A percentile compares a stretch with the other conserved stretches of the same genome.
These are phyloP conservation scores for Hymenoscyphus fraxineus DNA, from an alignment of 2,329 filamentous ascomycete species.

Conservation along the genomic window DNA sequence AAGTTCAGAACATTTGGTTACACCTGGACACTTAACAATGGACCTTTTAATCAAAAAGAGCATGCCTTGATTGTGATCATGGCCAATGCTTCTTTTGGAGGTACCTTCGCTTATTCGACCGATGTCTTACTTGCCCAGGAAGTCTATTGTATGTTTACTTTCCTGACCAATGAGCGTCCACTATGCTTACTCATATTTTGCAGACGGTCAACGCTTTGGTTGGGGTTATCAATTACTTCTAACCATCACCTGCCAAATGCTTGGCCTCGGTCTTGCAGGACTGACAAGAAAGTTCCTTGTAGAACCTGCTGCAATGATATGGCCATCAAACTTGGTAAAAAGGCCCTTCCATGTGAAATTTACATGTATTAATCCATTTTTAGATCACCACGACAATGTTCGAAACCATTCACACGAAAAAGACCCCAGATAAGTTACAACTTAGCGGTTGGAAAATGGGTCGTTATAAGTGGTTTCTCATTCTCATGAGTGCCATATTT, in stretches of 20 bases:
- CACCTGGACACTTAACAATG: slow-evolving; percentile 56
- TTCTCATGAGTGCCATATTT: slow-evolving; percentile 41
- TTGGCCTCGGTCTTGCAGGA: slow-evolving; percentile 62
- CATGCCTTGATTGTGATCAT: slow-evolving; percentile 66
- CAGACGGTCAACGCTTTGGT: slow-evolving; percentile 61
- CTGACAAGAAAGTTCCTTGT: slow-evolving; percentile 56
- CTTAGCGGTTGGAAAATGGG: slow-evolving; percentile 49
- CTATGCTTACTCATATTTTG: not conserved
- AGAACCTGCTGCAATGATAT: slow-evolving; percentile 59
- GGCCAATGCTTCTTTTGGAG: slow-evolving; percentile 20
- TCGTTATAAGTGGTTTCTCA: slow-evolving; percentile 44
- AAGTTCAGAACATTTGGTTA: slow-evolving; percentile 46
- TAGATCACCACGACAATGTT: slow-evolving; percentile 39
- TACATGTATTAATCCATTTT: not conserved
- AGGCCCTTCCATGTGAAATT: slow-evolving; percentile 42
- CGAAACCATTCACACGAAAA: slow-evolving; percentile 9
- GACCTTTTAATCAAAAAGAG: slow-evolving; percentile 67
- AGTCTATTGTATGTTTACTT: slow-evolving; percentile 50
- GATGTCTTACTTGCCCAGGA: slow-evolving; percentile 70
- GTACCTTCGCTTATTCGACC: slow-evolving; percentile 61
- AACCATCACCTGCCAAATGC: slow-evolving; percentile 57
- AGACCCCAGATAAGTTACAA: slow-evolving; percentile 27
- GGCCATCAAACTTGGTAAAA: slow-evolving; percentile 54
- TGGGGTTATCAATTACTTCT: slow-evolving; percentile 59
- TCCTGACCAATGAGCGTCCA: not conserved